These are phyloP conservation scores for Penicillium tannophilum DNA, from an alignment of 495 filamentous ascomycete species.

Conservation along the genomic window DNA sequence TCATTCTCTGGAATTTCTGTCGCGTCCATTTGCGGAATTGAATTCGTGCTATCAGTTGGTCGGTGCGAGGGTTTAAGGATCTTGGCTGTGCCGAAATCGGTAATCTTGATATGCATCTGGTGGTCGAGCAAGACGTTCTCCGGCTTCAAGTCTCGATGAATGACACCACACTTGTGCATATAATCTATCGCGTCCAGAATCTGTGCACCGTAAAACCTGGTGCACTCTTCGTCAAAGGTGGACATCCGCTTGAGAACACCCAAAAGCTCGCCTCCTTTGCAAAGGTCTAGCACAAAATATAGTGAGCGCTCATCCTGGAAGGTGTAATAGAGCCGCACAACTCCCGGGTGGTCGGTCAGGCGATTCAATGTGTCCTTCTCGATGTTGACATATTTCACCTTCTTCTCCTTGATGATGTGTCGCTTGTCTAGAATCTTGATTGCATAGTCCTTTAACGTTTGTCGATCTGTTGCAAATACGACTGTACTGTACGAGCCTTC, in stretches of 20 bases:
- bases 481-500: constrained; percentile 99
- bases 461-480: constrained; percentile 89
- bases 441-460: constrained; percentile 94
- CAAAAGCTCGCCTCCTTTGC: constrained; percentile 88
- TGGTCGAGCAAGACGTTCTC: constrained; percentile 96
- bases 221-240: constrained; percentile 95
- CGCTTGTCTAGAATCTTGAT: constrained; percentile 98
- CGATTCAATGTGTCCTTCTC: constrained; percentile 98
- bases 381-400: constrained; percentile 99
- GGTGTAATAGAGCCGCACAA: constrained; percentile 97
- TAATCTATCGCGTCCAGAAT: constrained; percentile 97
- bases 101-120: constrained; percentile 97
- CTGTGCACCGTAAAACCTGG: constrained; percentile 91
- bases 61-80: constrained; percentile 71
- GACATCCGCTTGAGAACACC: constrained; percentile 91
- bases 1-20: constrained; percentile 64
- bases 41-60: constrained; percentile 44
- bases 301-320: constrained; percentile 96
- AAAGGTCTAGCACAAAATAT: constrained; percentile 96
- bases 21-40: constrained; percentile 51
- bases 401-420: constrained; percentile 99
- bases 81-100: constrained; percentile 97
- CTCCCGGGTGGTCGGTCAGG: constrained; percentile 93
- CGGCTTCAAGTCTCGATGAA: constrained; percentile 96
- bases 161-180: constrained; percentile 95